A percentile compares a stretch with the other conserved stretches of the same genome.
Evolutionary conservation across 768 basidiomycete genomes (phyloP).

Genomic region (Xerocomellus chrysenteron): DNA sequence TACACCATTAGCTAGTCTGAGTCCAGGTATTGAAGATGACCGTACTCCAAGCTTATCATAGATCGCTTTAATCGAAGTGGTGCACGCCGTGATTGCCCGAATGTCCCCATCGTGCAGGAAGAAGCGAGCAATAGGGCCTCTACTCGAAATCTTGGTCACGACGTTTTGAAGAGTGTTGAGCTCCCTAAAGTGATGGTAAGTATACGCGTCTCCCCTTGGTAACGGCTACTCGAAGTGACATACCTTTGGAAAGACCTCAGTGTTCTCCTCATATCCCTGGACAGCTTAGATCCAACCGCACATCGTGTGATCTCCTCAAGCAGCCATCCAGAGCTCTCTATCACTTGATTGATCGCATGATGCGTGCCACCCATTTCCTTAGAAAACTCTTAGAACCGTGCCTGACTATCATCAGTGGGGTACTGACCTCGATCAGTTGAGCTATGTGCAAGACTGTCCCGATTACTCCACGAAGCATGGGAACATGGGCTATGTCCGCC

Average conservation of each 20-base stretch:
- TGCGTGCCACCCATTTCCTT: conserved; percentile 14
- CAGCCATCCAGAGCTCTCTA: conserved; percentile 15
- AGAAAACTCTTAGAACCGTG: neutral
- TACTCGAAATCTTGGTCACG: conserved; percentile 7
- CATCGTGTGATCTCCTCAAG: conserved; percentile 9
- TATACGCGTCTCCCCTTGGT: too few species aligned
- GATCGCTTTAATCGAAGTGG: conserved; percentile 7
- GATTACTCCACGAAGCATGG: conserved; percentile 9
- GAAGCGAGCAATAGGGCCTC: conserved; percentile 3
- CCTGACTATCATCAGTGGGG: neutral
- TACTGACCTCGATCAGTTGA: conserved; percentile 7
- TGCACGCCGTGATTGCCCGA: conserved; percentile 5
- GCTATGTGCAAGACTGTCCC: conserved; percentile 8
- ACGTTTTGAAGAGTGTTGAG: conserved; percentile 3
- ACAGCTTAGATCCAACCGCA: neutral
- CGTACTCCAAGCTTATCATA: conserved; percentile 9
- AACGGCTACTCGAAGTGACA: neutral
- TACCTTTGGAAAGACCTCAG: conserved; percentile 8
- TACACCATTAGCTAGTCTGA: neutral
- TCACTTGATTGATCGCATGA: conserved; percentile 11
- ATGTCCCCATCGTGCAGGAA: conserved; percentile 11
- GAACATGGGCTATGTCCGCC: conserved; percentile 1
- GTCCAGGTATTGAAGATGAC: neutral
- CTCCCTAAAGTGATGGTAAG: conserved; percentile 1
- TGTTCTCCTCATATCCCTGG: conserved; percentile 2